Percentiles rank a stretch among this genome's conserved stretches.
Evolutionary conservation across 345 rosid species (phyloP).

Genomic region (Sisymbrium irio): DNA sequence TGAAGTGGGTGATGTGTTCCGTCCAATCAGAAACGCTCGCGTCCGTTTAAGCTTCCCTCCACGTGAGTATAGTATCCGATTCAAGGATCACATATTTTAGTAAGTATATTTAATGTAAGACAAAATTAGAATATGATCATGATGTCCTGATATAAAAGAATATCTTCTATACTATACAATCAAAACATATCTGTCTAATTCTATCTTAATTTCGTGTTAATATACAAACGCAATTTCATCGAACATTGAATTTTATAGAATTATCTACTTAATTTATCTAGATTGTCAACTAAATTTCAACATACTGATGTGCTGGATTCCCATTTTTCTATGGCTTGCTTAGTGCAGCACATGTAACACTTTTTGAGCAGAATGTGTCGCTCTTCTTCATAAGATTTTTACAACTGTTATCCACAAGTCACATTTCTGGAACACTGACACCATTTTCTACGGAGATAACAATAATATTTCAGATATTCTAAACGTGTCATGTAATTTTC

Average conservation of each 20-base stretch:
- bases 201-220: background rate
- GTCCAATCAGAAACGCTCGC: constrained; percentile 30
- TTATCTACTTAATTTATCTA: too few relatives aligned
- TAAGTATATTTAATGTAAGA: constrained; percentile 2
- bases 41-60: background rate
- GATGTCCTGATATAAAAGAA: background rate
- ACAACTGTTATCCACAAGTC: constrained; percentile 19
- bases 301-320: background rate
- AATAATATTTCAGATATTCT: background rate
- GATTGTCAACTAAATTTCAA: background rate
- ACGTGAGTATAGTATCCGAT: background rate
- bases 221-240: background rate
- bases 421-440: background rate
- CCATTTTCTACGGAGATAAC: background rate
- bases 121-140: constrained; percentile 5
- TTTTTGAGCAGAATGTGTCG: background rate
- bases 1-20: constrained; percentile 31
- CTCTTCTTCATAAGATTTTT: background rate
- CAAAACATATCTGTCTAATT: background rate
- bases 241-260: background rate
- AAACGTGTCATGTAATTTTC: background rate
- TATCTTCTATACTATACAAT: background rate
- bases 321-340: background rate
- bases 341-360: constrained; percentile 7
- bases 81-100: background rate